Conservation (phyloP, 129 eudicot species). For the Helianthus tuberosus region DNA sequence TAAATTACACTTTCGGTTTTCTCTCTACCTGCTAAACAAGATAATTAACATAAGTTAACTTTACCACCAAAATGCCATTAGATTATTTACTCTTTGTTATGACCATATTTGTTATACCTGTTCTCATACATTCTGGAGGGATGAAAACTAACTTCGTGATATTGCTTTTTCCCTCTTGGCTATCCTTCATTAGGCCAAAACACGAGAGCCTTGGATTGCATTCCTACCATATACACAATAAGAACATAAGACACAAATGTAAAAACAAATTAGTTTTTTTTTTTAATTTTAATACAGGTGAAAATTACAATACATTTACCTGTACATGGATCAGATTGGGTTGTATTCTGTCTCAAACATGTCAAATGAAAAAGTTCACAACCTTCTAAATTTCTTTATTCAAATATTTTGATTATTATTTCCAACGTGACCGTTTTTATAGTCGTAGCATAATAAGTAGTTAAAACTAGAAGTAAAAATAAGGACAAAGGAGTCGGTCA, state of each 20-base stretch:
- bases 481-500: background rate
- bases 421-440: background rate
- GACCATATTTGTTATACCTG: slow-evolving; percentile 52
- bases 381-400: background rate
- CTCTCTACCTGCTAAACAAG: slow-evolving; percentile 72
- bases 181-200: slow-evolving; percentile 95
- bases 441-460: background rate
- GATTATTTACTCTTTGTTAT: background rate
- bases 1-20: slow-evolving; percentile 87
- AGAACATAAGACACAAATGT: background rate
- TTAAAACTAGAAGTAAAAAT: background rate
- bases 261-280: no score
- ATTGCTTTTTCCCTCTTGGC: slow-evolving; percentile 96
- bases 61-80: background rate
- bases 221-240: slow-evolving; percentile 47
- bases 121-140: slow-evolving; percentile 93
- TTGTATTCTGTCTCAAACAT: background rate
- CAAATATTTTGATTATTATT: background rate
- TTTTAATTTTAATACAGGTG: background rate
- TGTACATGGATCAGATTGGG: background rate
- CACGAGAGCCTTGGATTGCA: slow-evolving; percentile 94
- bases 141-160: slow-evolving; percentile 91
- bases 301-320: background rate
- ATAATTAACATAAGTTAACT: slow-evolving; percentile 7
- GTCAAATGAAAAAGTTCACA: background rate